Evolutionary conservation across 192 early-diverging fungal species (phyloP).

Genomic region (Coemansia asiatica): DNA sequence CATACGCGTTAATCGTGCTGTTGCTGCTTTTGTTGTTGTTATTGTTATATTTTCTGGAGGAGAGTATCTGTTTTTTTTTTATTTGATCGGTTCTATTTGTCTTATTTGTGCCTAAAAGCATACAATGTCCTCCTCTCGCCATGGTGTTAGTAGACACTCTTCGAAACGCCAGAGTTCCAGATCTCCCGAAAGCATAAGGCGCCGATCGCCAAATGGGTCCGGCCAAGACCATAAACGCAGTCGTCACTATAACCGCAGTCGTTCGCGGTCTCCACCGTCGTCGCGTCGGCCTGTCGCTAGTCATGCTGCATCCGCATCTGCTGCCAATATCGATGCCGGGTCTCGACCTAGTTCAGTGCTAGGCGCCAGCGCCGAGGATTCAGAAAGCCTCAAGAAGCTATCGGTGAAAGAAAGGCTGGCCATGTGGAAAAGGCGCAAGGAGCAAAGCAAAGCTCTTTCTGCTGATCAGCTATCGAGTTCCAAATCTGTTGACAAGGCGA

Average conservation of each 20-base stretch:
- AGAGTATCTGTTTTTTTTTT: not conserved
- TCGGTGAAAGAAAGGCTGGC: constrained; percentile 79
- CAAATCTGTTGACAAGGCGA: too few relatives aligned
- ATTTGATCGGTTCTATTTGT: not conserved
- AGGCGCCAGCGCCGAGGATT: constrained; percentile 15
- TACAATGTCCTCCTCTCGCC: constrained; percentile 17
- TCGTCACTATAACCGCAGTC: constrained; percentile 7
- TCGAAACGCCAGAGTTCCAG: constrained; percentile 22
- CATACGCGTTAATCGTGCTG: too few relatives aligned
- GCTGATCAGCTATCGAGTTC: not conserved
- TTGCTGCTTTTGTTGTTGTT: constrained; percentile 8
- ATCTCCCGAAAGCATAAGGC: constrained; percentile 16
- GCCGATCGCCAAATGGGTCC: not conserved
- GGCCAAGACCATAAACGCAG: not conserved
- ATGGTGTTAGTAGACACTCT: constrained; percentile 27
- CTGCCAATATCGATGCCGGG: not conserved
- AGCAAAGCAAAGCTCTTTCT: constrained; percentile 24
- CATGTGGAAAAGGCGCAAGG: constrained; percentile 76
- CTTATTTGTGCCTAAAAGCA: constrained; percentile 2
- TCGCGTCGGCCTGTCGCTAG: not conserved
- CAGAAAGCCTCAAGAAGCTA: constrained; percentile 66
- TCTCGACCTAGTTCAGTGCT: not conserved
- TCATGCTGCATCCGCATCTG: too few relatives aligned
- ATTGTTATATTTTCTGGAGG: not conserved
- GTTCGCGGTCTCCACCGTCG: constrained; percentile 16